These are phyloP conservation scores for Casaregolazyma lundiana DNA, from an alignment of 1,139 yeast species.

Conservation along the genomic window DNA sequence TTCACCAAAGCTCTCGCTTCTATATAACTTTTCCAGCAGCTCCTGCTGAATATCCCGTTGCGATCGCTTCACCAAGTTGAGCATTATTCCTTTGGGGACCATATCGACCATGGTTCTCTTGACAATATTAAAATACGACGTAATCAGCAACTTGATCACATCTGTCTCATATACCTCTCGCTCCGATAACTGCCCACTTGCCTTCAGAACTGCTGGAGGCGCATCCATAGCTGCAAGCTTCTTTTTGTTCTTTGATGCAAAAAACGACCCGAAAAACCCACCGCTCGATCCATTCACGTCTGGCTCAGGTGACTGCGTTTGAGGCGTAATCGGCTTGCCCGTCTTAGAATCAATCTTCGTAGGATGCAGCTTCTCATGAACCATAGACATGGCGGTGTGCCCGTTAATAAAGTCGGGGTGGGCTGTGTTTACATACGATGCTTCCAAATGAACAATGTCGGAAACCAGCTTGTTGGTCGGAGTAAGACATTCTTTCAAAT, in stretches of 20 bases:
- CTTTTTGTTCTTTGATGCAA: conserved; percentile 87
- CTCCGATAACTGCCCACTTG: conserved; percentile 91
- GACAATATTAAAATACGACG: conserved; percentile 86
- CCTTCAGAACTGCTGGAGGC: conserved; percentile 92
- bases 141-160: conserved; percentile 85
- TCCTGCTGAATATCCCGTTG: conserved; percentile 88
- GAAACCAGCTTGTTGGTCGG: conserved; percentile 84
- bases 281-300: conserved; percentile 37
- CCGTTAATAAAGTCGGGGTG: conserved; percentile 96
- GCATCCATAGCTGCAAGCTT: conserved; percentile 95
- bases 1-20: conserved; percentile 66
- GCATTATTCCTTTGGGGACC: conserved; percentile 92
- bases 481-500: conserved; percentile 67
- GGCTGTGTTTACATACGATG: conserved; percentile 92
- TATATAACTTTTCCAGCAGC: conserved; percentile 79
- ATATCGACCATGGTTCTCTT: conserved; percentile 90
- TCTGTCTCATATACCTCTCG: conserved; percentile 96
- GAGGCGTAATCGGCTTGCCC: conserved; percentile 50
- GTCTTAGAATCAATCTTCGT: conserved; percentile 88
- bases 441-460: conserved; percentile 81
- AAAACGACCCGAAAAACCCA: conserved; percentile 93
- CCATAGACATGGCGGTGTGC: conserved; percentile 91
- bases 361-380: conserved; percentile 86
- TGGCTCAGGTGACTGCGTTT: conserved; percentile 30
- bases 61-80: conserved; percentile 78